Evolutionary conservation across 345 rosid species (phyloP).

Genomic region (Salix koriyanagi): DNA sequence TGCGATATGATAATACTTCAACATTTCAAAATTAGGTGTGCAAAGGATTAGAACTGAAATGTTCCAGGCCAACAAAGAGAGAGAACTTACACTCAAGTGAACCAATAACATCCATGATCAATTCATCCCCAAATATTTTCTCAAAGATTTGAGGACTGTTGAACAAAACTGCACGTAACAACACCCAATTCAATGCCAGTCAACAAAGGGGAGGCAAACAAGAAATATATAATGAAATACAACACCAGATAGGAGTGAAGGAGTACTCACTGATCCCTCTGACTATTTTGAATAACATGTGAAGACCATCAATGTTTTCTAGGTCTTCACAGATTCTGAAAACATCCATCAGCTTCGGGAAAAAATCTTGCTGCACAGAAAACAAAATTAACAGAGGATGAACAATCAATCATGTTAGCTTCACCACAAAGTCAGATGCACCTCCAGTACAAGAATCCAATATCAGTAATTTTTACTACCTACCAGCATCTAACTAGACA

Average conservation of each 20-base stretch:
- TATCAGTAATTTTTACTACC: not conserved
- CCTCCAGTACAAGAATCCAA: not conserved
- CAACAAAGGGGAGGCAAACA: slow-evolving; percentile 13
- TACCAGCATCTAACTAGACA: not conserved
- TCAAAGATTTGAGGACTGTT: slow-evolving; percentile 75
- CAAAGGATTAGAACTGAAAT: not conserved
- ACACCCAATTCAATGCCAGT: slow-evolving; percentile 14
- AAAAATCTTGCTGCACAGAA: slow-evolving; percentile 63
- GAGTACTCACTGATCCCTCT: slow-evolving; percentile 70
- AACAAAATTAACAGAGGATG: not conserved
- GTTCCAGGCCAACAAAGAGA: not conserved
- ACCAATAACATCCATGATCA: slow-evolving; percentile 82
- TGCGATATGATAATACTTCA: not conserved
- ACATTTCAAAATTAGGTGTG: not conserved
- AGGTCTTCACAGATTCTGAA: slow-evolving; percentile 68
- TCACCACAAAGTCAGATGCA: not conserved
- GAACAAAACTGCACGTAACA: slow-evolving; percentile 61
- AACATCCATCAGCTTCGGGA: slow-evolving; percentile 65
- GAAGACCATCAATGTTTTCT: slow-evolving; percentile 61
- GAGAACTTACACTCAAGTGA: slow-evolving; percentile 81
- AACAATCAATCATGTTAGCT: not conserved
- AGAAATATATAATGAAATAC: slow-evolving; percentile 9
- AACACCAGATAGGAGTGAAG: slow-evolving; percentile 7
- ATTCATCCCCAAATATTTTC: slow-evolving; percentile 74
- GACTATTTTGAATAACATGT: slow-evolving; percentile 76